Percentiles rank a stretch among this genome's conserved stretches.
Conservation (phyloP, 2,329 filamentous ascomycete species). For the Chlorencoelia australis region DNA sequence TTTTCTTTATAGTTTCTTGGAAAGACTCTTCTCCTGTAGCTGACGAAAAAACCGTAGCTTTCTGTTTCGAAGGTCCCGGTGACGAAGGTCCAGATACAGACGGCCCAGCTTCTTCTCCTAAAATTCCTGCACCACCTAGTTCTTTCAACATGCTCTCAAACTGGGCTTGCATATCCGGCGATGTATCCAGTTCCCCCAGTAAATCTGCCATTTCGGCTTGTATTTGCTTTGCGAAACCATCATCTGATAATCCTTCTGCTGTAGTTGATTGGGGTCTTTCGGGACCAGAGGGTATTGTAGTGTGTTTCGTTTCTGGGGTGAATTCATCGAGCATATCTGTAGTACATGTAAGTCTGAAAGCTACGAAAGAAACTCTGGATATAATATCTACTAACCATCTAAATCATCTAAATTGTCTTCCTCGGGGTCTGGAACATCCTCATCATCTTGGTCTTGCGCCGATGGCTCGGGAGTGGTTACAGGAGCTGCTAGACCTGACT, state of each 20-base stretch:
- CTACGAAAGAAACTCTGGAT: neutral
- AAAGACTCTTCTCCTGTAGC: slow-evolving; percentile 54
- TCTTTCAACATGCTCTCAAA: slow-evolving; percentile 72
- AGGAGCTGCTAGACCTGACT: slow-evolving; percentile 8
- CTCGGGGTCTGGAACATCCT: slow-evolving; percentile 74
- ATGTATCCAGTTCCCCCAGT: slow-evolving; percentile 58
- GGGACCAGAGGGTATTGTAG: slow-evolving; percentile 22
- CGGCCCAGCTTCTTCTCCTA: slow-evolving; percentile 21
- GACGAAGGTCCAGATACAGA: slow-evolving; percentile 11
- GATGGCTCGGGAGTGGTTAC: slow-evolving; percentile 4
- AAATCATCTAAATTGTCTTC: slow-evolving; percentile 88
- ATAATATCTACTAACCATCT: slow-evolving; percentile 50
- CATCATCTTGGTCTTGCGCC: slow-evolving; percentile 20
- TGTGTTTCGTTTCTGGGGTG: slow-evolving; percentile 43
- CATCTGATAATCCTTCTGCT: slow-evolving; percentile 47
- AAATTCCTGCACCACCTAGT: slow-evolving; percentile 44
- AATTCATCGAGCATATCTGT: slow-evolving; percentile 91
- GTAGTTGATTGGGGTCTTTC: slow-evolving; percentile 19
- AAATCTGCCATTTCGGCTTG: slow-evolving; percentile 83
- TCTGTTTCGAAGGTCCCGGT: slow-evolving; percentile 8
- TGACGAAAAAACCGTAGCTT: slow-evolving; percentile 7
- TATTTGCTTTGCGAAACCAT: slow-evolving; percentile 76
- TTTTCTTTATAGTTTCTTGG: slow-evolving; percentile 83
- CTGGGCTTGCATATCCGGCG: slow-evolving; percentile 65
- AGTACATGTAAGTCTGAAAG: neutral